Evolutionary conservation across 768 basidiomycete species (phyloP).

Genomic region (Mycena rosella): DNA sequence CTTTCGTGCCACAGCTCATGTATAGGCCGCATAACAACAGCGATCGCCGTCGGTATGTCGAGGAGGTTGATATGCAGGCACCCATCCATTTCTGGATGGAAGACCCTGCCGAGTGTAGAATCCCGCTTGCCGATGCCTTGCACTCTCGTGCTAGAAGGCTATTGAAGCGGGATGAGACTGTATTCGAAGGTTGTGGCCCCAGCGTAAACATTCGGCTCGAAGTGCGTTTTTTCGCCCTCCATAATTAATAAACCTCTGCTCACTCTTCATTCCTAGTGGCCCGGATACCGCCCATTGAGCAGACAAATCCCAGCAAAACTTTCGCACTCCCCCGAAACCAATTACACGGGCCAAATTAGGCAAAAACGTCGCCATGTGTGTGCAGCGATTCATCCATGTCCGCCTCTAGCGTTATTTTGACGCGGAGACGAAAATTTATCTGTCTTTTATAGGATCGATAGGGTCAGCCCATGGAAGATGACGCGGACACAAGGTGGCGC

Average conservation of each 20-base stretch:
- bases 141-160: conserved; percentile 70
- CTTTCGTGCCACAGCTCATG: conserved; percentile 78
- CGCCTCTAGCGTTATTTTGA: conserved; percentile 36
- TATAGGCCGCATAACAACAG: conserved; percentile 85
- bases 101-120: conserved; percentile 68
- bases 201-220: conserved; percentile 85
- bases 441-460: conserved; percentile 59
- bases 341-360: conserved; percentile 84
- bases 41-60: conserved; percentile 82
- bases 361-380: conserved; percentile 83
- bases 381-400: conserved; percentile 76
- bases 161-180: conserved; percentile 68
- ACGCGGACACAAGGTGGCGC: conserved; percentile 70
- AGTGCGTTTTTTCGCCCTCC: conserved; percentile 52
- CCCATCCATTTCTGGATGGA: conserved; percentile 75
- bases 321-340: conserved; percentile 80
- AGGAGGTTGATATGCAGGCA: conserved; percentile 71
- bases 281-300: conserved; percentile 82
- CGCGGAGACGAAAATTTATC: not conserved
- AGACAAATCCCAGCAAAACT: conserved; percentile 88
- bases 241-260: conserved; percentile 11
- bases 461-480: conserved; percentile 70
- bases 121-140: conserved; percentile 73
- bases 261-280: conserved; percentile 66
- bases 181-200: conserved; percentile 81